Evolutionary conservation across 164 flowering plant genomes (phyloP), one percentile per base, ranked within the genome.

Genomic region (Vitis amurensis): DNA sequence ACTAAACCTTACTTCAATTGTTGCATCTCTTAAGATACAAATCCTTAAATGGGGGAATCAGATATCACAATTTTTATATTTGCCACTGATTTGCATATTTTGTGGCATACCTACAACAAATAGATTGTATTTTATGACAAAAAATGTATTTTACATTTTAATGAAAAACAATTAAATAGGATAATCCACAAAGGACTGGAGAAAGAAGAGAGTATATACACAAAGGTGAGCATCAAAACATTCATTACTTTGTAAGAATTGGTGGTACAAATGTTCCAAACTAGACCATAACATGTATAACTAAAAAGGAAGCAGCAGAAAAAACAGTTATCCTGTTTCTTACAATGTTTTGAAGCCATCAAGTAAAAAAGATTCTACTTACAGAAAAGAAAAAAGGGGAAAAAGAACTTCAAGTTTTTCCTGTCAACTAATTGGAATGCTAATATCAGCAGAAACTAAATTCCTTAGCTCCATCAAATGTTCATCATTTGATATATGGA

Each of bases 401-500:
- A 9, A 58, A 15, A 37, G 55, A 17, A 50, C 60, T 29, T 27
- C 55, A 12, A 23, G 27, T 9, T 63, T 76, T 76, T 59, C 63
- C 59, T 69, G 58, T 74, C 77, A 82, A 61, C 77, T 76, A 67
- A 68, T 44, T 51, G 56, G 78, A 71, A 77, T 69, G 67, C 83
- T 79, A 55, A 69, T 75, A 67, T 76, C 74, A 70, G 80, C n/a
- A 72, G 95, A 92, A 69, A 87, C 79, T 79, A 94, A 82, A 68
- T 84, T 80, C 82, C 86, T 87, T 59, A 94, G 68, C 91, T 87
- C 91, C 84, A 75, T 74, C 81, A 92, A 85, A 86, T 94, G 97
- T 73, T 94, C 98, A 77, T 94, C 99, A 77, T 87, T 92, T 78
- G 97, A 91, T 75, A 94, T 89, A 68, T 90, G 81, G 71, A 94